Evolutionary conservation across 495 filamentous ascomycete genomes (phyloP).

Genomic region (Aspergillus mulundensis): DNA sequence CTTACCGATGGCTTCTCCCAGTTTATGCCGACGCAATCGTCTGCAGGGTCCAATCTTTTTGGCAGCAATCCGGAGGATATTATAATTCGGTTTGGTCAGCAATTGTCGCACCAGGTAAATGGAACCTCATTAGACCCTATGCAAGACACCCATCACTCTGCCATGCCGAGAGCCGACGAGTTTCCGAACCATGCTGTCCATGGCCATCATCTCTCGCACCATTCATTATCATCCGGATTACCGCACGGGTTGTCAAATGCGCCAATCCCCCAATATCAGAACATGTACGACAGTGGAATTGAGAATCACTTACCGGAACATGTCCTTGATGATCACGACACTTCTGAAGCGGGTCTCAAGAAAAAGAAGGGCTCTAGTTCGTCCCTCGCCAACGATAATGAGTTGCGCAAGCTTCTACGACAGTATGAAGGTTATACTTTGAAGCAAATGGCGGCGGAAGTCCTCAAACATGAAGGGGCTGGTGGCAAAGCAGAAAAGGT

Average conservation of each 20-base stretch:
- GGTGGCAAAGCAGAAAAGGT: slow-evolving; percentile 79
- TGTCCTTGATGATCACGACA: slow-evolving; percentile 59
- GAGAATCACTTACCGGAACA: slow-evolving; percentile 64
- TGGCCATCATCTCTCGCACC: slow-evolving; percentile 37
- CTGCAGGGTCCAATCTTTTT: slow-evolving; percentile 46
- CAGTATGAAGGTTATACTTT: slow-evolving; percentile 70
- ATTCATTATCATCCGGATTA: slow-evolving; percentile 34
- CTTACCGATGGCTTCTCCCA: slow-evolving; percentile 45
- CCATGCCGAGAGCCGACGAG: slow-evolving; percentile 42
- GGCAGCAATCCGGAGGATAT: slow-evolving; percentile 60
- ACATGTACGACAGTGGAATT: slow-evolving; percentile 58
- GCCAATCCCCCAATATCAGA: slow-evolving; percentile 52
- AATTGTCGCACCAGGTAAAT: slow-evolving; percentile 52
- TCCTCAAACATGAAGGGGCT: slow-evolving; percentile 68
- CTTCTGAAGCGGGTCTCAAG: slow-evolving; percentile 56
- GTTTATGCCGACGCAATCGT: slow-evolving; percentile 53
- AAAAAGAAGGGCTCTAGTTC: slow-evolving; percentile 66
- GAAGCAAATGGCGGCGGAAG: slow-evolving; percentile 77
- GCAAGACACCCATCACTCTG: slow-evolving; percentile 45
- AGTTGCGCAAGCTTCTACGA: slow-evolving; percentile 78
- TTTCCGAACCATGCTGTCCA: slow-evolving; percentile 50
- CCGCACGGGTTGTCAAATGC: slow-evolving; percentile 27
- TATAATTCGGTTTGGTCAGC: slow-evolving; percentile 52
- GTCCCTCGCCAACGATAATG: slow-evolving; percentile 83
- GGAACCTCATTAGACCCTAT: slow-evolving; percentile 50